Base-by-base conservation (phyloP, 495 filamentous ascomycete species). In the Choiromyces venosus region DNA sequence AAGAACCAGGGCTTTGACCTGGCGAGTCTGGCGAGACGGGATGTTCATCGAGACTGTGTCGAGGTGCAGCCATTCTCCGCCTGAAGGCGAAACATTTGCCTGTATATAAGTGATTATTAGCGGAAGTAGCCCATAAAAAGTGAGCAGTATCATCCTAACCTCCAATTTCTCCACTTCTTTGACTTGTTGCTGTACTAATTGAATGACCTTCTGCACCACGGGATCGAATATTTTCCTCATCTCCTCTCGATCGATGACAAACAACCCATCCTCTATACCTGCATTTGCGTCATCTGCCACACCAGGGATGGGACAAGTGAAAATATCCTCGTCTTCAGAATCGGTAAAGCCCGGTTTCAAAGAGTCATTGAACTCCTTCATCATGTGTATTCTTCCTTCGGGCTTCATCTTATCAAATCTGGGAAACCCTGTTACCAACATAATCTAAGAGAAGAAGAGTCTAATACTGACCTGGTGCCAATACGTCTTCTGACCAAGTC, bases 271-370 rank as follows among this genome's bases (percentile, higher is more conserved):
- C 10, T 76, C 67, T 25, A 77, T 39, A 14, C 75, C 40, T 18
- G 67, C 69, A 2, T 10, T 8, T 4, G 29, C 21, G n/a, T 76
- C 74, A 65, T 76, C 37, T 12, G 12, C 36, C 37, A 76, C 68
- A 33, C 74, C 74, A 33, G 72, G 72, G 7, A 76, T 75, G 7
- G 82, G 83, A 4, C 74, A 76, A 70, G 67, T 69, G 25, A 69
- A 76, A 56, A 73, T 65, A n/a, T 69, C 72, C 10, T 75, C 74
- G 18, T 76, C 74, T 66, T 76, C 71, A 8, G 66, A 44, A 46
- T 73, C 40, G 19, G 71, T 44, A 61, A 76, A 76, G 16, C 52
- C 68, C 37, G 66, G 70, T 61, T 76, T 76, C 39, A 76, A 40
- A 56, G 69, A 69, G 5, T 76, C 72, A 10, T 76, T 71, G 10